Evolutionary conservation across 352 stramenopile genomes (phyloP), one percentile per base, ranked within the genome.

Genomic region (Pythium sukuiense): DNA sequence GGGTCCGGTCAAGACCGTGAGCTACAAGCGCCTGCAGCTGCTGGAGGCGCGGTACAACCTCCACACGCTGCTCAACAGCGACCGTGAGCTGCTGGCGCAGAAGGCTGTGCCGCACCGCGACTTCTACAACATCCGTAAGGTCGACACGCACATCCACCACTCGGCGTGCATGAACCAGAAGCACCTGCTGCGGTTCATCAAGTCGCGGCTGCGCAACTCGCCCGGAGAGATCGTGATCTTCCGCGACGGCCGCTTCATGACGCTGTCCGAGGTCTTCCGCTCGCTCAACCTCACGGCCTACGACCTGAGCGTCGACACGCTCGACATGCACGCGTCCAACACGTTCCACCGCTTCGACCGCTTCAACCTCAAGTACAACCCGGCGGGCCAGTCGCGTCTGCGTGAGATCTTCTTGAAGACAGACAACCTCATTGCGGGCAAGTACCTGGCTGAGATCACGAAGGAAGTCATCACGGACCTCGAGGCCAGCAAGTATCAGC

Each of bases 331-430:
- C 70, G 97, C 97, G n/a, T 97, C 98, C 83, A 99, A 99, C 75
- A 99, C 95, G 49, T 99, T 99, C 81, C 97, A 99, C 70, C 87
- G 97, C 65, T 99, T 99, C 79, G 98, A 99, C 73, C 97, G 98
- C 39, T 99, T 99, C 74, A 99, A 99, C 76, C 80, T 98, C 46
- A 99, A 99, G 82, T 99, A 99, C 80, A 99, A 98, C 77, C 98
- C 97, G 26, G 77, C 95, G 68, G 96, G 76, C 45, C 91, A 99
- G 76, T 95, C 80, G 77, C 83, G 90, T 14, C 88, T 99, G 77
- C 78, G 97, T 26, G 95, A 99, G 69, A 99, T 99, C 66, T 99
- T 99, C 72, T 77, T 99, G 20, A 99, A 99, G 82, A 98, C 94
- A 1, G 95, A 98, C 76, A 99, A 99, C 76, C 72, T 98, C 29